Evolutionary conservation across 768 basidiomycete species (phyloP), one percentile per base, ranked within the genome.

Genomic region (Strobilomyces confusus): DNA sequence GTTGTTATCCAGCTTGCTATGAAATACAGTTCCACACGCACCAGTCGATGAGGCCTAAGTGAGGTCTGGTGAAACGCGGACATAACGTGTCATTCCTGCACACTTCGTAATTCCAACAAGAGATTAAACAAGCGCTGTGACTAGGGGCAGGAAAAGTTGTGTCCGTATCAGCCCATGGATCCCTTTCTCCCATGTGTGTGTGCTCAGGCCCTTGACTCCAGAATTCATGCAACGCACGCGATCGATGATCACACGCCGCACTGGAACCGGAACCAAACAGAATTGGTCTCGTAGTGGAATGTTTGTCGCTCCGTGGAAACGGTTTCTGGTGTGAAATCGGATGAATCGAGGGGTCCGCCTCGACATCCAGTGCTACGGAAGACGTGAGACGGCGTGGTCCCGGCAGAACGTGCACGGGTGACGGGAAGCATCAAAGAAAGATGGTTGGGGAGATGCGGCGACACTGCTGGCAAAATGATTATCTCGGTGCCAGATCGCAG

Each of bases 311-410:
- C 76, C 73, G 82, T 44, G 97, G 97, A 59, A 98, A 80, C 0
- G 92, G 80, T 63, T 97, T 95, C 67, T 99, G 97, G 3, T 95
- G 97, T 59, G 98, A 74, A 36, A 95, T 92, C 0, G 81, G n/a
- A n/a, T n/a, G n/a, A n/a, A n/a, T n/a, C n/a, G n/a, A n/a, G n/a
- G n/a, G n/a, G n/a, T n/a, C n/a, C n/a, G n/a, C n/a, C n/a, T n/a
- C n/a, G n/a, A n/a, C n/a, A n/a, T n/a, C n/a, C n/a, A n/a, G n/a
- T n/a, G n/a, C 79, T 0, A 90, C 92, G 14, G 92, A 81, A 3
- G 95, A n/a, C n/a, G n/a, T n/a, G n/a, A n/a, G 97, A 70, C 98
- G 97, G 33, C 79, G 77, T 49, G 84, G 82, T 9, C 97, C 97
- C 3, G 95, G 92, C 38, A 98, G 76, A 26, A 99, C 74, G 63